These are phyloP conservation scores for Rubia peregrina DNA, from an alignment of 305 asterid genomes.

Conservation along the genomic window DNA sequence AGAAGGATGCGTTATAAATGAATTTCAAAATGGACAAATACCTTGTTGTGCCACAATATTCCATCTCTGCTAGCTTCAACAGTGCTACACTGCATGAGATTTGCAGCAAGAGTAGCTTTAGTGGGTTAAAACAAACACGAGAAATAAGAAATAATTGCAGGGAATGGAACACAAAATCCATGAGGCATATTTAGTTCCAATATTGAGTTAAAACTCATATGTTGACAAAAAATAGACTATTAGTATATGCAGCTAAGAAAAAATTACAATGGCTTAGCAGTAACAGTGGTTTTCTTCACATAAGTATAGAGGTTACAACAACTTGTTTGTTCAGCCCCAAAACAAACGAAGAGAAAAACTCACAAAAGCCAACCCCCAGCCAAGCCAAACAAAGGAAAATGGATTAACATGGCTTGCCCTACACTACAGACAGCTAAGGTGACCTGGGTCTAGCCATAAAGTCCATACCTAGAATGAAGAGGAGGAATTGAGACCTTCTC, in stretches of 20 bases:
- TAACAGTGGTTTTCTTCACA: background rate
- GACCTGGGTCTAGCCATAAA: background rate
- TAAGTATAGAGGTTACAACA: background rate
- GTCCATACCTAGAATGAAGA: constrained; percentile 71
- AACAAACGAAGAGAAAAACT: background rate
- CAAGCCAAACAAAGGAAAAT: background rate
- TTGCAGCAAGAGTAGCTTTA: constrained; percentile 7
- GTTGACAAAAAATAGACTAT: background rate
- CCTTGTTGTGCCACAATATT: constrained; percentile 85
- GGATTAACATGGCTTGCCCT: background rate
- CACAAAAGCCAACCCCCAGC: background rate
- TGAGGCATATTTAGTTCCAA: background rate
- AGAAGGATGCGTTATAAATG: background rate
- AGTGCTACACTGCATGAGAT: constrained; percentile 54
- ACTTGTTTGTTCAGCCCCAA: background rate
- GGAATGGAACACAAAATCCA: background rate
- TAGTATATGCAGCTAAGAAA: background rate
- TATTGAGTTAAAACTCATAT: background rate
- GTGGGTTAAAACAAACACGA: constrained; percentile 12
- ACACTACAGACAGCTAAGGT: background rate
- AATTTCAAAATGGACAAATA: constrained; percentile 17
- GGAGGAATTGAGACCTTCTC: constrained; percentile 71
- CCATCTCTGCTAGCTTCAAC: constrained; percentile 75
- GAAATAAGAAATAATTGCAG: background rate
- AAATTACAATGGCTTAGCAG: background rate